Conservation (phyloP, 495 filamentous ascomycete species). For the Saxophila tyrrhenica region DNA sequence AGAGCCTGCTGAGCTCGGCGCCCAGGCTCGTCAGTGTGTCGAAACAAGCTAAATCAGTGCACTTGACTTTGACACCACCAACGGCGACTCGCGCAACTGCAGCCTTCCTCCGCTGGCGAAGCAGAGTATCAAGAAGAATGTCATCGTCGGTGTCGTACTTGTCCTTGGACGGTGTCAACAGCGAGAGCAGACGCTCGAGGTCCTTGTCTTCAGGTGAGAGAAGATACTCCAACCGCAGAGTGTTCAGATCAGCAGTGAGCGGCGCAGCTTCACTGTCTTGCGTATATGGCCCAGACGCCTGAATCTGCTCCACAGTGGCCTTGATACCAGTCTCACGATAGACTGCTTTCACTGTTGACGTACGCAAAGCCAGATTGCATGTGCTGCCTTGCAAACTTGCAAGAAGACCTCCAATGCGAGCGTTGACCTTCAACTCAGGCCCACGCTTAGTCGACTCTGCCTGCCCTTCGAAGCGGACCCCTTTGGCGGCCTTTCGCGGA, state of each 20-base stretch:
- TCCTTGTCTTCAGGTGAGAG: slow-evolving; percentile 64
- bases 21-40: slow-evolving; percentile 54
- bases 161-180: slow-evolving; percentile 84
- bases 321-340: slow-evolving; percentile 50
- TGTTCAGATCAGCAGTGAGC: slow-evolving; percentile 42
- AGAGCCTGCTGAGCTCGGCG: slow-evolving; percentile 67
- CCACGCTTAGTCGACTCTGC: neutral
- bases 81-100: slow-evolving; percentile 65
- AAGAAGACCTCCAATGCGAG: slow-evolving; percentile 62
- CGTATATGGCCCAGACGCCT: slow-evolving; percentile 57
- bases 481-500: slow-evolving; percentile 38
- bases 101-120: slow-evolving; percentile 83
- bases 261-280: slow-evolving; percentile 41
- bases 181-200: slow-evolving; percentile 64
- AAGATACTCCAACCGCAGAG: slow-evolving; percentile 64
- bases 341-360: slow-evolving; percentile 69
- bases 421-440: slow-evolving; percentile 53
- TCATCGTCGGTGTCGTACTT: slow-evolving; percentile 89
- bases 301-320: slow-evolving; percentile 62
- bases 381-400: slow-evolving; percentile 64
- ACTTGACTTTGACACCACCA: slow-evolving; percentile 43
- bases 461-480: slow-evolving; percentile 60
- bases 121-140: slow-evolving; percentile 83
- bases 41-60: slow-evolving; percentile 50
- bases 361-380: slow-evolving; percentile 61